A percentile compares a stretch with the other conserved stretches of the same genome.
phyloP scores from a whole-genome alignment of 2,329 filamentous ascomycete genomes.

The Botryosphaeria dothidea region DNA sequence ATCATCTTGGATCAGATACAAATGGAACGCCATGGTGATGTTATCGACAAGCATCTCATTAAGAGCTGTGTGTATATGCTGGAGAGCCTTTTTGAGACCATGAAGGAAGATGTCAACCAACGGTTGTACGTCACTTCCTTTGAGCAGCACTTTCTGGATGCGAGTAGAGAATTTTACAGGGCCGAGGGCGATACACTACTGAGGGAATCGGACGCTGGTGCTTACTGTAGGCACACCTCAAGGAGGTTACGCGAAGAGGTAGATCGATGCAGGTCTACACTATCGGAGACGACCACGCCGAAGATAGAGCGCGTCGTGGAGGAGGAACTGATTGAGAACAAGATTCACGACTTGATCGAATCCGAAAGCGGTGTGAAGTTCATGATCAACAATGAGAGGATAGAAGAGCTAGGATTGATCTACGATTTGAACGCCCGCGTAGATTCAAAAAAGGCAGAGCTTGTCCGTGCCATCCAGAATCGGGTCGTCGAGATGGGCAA shows the following conservation, averaged over 20 bases:
- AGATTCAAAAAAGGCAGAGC: slow-evolving; percentile 68
- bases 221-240: slow-evolving; percentile 77
- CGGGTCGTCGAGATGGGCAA: slow-evolving; percentile 77
- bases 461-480: slow-evolving; percentile 70
- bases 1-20: slow-evolving; percentile 88
- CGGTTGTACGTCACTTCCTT: slow-evolving; percentile 85
- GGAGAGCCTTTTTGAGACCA: slow-evolving; percentile 80
- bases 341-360: slow-evolving; percentile 78
- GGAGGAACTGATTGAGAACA: slow-evolving; percentile 72
- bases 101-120: slow-evolving; percentile 73
- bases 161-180: slow-evolving; percentile 73
- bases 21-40: slow-evolving; percentile 87
- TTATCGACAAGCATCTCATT: slow-evolving; percentile 80
- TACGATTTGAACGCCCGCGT: slow-evolving; percentile 79
- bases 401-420: slow-evolving; percentile 76
- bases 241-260: slow-evolving; percentile 77
- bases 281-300: slow-evolving; percentile 69
- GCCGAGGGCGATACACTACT: slow-evolving; percentile 74
- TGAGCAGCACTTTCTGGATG: slow-evolving; percentile 72
- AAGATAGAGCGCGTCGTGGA: slow-evolving; percentile 81
- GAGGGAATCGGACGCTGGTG: slow-evolving; percentile 74
- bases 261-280: slow-evolving; percentile 78
- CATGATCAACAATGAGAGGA: slow-evolving; percentile 89
- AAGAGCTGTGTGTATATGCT: slow-evolving; percentile 87
- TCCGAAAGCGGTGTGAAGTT: slow-evolving; percentile 83